phyloP scores from a whole-genome alignment of 371 early-diverging fungal genomes.

The Sporodiniella umbellata region DNA sequence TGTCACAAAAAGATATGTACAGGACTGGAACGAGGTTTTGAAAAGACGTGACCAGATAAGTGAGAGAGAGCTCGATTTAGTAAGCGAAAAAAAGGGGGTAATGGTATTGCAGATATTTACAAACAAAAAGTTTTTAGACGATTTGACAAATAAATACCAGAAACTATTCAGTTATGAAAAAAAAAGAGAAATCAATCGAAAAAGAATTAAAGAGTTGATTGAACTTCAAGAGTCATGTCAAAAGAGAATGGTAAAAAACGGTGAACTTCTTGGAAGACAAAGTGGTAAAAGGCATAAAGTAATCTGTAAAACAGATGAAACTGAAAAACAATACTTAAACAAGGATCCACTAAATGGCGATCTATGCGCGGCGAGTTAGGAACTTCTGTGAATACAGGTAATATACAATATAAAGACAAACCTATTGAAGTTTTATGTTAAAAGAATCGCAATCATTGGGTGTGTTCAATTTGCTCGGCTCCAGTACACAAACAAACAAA shows the following conservation, averaged over 20 bases:
- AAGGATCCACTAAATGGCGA: slow-evolving; percentile 53
- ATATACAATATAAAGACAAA: background rate
- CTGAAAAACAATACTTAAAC: background rate
- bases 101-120: too few relatives aligned
- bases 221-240: slow-evolving; percentile 34
- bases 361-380: slow-evolving; percentile 40
- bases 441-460: background rate
- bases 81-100: slow-evolving; percentile 16
- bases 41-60: slow-evolving; percentile 46
- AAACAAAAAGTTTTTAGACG: slow-evolving; percentile 5
- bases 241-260: slow-evolving; percentile 18
- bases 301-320: background rate
- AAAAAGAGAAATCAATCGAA: slow-evolving; percentile 11
- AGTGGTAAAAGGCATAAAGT: slow-evolving; percentile 29
- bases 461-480: background rate
- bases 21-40: slow-evolving; percentile 39
- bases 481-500: background rate
- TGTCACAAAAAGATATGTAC: slow-evolving; percentile 58
- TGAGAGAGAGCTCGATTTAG: slow-evolving; percentile 43
- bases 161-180: slow-evolving; percentile 1
- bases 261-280: slow-evolving; percentile 49
- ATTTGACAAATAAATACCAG: slow-evolving; percentile 16
- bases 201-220: slow-evolving; percentile 33
- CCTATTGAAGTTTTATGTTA: background rate
- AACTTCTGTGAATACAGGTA: background rate